A percentile compares a stretch with the other conserved stretches of the same genome.
Evolutionary conservation across 768 basidiomycete genomes (phyloP).

Genomic region (Punctularia strigosozonata): DNA sequence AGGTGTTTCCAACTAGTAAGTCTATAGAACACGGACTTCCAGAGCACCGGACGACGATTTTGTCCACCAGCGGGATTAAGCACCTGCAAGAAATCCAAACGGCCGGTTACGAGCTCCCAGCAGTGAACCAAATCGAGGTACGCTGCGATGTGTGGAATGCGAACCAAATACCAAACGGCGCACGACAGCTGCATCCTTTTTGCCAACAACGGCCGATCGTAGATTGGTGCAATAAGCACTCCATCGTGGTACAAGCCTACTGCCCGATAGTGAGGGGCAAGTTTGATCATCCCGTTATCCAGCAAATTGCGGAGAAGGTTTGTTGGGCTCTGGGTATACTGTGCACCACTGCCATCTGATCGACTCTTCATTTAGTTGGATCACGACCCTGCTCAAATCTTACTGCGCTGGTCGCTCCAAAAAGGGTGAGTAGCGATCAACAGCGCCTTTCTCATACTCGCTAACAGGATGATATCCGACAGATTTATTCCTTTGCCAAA

Average conservation of each 20-base stretch:
- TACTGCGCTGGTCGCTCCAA: constrained; percentile 44
- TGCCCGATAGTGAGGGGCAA: constrained; percentile 20
- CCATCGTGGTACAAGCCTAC: constrained; percentile 22
- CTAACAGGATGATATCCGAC: background rate
- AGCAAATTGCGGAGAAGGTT: constrained; percentile 14
- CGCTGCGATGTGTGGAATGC: no score
- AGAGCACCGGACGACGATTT: background rate
- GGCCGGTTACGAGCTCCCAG: constrained; percentile 15
- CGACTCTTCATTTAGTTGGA: constrained; percentile 12
- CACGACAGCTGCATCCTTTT: constrained; percentile 9
- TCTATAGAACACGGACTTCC: constrained; percentile 1
- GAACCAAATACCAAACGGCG: no score
- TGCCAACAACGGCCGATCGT: constrained; percentile 26
- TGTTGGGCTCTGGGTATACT: background rate
- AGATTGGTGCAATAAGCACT: constrained; percentile 21
- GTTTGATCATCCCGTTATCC: constrained; percentile 11
- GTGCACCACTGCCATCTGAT: background rate
- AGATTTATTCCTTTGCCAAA: constrained; percentile 41
- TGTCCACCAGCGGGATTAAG: constrained; percentile 10
- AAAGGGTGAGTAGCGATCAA: constrained; percentile 14
- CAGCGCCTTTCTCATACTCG: background rate
- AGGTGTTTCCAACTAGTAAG: constrained; percentile 42
- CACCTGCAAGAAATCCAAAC: constrained; percentile 17
- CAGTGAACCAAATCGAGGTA: constrained; percentile 23
- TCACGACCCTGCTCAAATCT: constrained; percentile 27